Conservation (phyloP, 2,329 filamentous ascomycete species). For the Grosmannia clavigera region DNA sequence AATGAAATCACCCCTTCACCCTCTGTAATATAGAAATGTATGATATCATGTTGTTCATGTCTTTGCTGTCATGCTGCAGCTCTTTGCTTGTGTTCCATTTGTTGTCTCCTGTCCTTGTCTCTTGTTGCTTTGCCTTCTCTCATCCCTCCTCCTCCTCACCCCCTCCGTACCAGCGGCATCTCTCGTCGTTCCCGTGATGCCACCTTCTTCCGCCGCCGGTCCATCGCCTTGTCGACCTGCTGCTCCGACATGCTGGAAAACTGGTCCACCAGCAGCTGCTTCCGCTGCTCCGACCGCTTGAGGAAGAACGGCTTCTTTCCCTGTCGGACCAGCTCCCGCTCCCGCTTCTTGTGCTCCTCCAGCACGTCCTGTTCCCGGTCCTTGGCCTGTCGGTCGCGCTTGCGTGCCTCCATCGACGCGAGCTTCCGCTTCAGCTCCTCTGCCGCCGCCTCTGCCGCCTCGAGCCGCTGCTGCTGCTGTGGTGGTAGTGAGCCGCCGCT, state of each 20-base stretch:
- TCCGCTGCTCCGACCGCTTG: slow-evolving; percentile 87
- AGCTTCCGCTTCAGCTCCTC: slow-evolving; percentile 62
- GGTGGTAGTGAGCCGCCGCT: neutral
- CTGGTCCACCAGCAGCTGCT: slow-evolving; percentile 64
- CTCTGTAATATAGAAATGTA: neutral
- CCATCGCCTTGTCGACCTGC: slow-evolving; percentile 73
- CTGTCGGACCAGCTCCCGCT: slow-evolving; percentile 73
- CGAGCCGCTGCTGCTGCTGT: neutral
- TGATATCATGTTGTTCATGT: neutral
- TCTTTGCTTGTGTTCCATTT: neutral
- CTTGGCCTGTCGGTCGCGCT: slow-evolving; percentile 57
- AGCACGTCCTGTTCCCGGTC: slow-evolving; percentile 59
- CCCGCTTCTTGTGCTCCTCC: slow-evolving; percentile 63
- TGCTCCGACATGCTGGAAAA: slow-evolving; percentile 75
- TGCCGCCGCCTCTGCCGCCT: slow-evolving; percentile 30
- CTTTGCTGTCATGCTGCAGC: neutral
- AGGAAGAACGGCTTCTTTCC: slow-evolving; percentile 91
- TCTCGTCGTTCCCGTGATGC: slow-evolving; percentile 73
- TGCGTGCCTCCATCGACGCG: slow-evolving; percentile 64
- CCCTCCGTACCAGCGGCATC: slow-evolving; percentile 37
- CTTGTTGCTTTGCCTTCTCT: neutral
- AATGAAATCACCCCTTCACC: too few relatives aligned
- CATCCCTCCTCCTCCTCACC: neutral
- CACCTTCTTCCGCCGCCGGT: slow-evolving; percentile 81
- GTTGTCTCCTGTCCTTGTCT: neutral